Conservation (phyloP, 352 stramenopile species). For the Pythium coloratum region DNA sequence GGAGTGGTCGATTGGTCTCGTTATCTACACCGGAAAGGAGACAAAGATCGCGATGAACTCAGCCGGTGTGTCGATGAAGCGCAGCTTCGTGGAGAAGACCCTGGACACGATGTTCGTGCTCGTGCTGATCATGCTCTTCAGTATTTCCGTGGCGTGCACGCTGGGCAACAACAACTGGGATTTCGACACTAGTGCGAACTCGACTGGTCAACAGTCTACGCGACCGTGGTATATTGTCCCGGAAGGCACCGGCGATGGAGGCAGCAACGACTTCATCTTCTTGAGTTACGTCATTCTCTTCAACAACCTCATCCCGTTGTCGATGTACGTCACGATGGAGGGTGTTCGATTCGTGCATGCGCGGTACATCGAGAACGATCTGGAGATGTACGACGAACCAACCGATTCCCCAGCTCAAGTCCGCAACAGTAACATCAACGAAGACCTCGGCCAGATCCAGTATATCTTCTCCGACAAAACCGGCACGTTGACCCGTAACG, state of each 20-base stretch:
- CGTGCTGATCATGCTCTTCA: constrained; percentile 83
- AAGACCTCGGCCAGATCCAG: constrained; percentile 89
- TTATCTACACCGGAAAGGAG: constrained; percentile 83
- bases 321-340: constrained; percentile 91
- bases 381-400: constrained; percentile 78
- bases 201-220: constrained; percentile 27
- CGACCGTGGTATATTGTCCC: constrained; percentile 69
- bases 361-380: constrained; percentile 82
- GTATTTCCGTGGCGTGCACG: constrained; percentile 82
- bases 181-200: constrained; percentile 37
- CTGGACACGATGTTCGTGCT: constrained; percentile 89
- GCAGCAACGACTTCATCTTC: constrained; percentile 85
- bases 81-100: constrained; percentile 86
- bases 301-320: constrained; percentile 87
- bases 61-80: constrained; percentile 74
- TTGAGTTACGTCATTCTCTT: constrained; percentile 90
- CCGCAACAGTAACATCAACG: constrained; percentile 89
- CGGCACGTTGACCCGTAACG: constrained; percentile 83
- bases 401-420: constrained; percentile 77
- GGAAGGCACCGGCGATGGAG: constrained; percentile 16
- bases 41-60: constrained; percentile 89
- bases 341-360: constrained; percentile 86
- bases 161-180: constrained; percentile 87
- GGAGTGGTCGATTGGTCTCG: constrained; percentile 83
- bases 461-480: constrained; percentile 92